phyloP scores from a whole-genome alignment of 306 rosid species.

The Nissolia schottii region DNA sequence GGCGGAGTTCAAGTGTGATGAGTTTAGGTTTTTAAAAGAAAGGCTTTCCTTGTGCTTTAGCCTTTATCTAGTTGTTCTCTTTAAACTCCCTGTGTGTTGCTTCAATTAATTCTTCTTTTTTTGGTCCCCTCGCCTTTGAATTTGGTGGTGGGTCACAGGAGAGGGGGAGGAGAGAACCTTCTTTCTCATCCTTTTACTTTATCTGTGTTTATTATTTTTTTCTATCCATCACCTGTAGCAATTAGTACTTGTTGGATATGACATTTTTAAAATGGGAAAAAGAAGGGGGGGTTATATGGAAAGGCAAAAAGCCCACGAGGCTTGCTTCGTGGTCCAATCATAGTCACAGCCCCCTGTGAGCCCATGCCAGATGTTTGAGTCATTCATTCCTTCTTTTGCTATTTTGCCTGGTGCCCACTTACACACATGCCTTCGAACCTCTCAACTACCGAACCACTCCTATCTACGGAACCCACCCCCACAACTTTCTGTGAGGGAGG shows the following conservation, averaged over 20 bases:
- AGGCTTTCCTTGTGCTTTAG: slow-evolving; percentile 53
- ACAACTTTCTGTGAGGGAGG: slow-evolving; percentile 15
- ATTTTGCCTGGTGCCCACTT: slow-evolving; percentile 20
- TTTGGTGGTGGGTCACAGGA: slow-evolving; percentile 54
- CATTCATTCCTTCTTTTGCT: slow-evolving; percentile 15
- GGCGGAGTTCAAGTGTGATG: background rate
- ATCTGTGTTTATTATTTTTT: background rate
- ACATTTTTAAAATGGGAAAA: slow-evolving; percentile 27
- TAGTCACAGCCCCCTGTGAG: slow-evolving; percentile 53
- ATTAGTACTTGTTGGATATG: slow-evolving; percentile 3
- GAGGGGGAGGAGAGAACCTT: slow-evolving; percentile 32
- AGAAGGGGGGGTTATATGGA: slow-evolving; percentile 22
- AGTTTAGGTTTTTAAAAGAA: slow-evolving; percentile 45
- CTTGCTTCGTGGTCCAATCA: slow-evolving; percentile 69
- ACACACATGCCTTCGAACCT: slow-evolving; percentile 28
- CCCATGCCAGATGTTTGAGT: slow-evolving; percentile 37
- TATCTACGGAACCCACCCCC: slow-evolving; percentile 50
- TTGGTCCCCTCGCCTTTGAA: slow-evolving; percentile 30
- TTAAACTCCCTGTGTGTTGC: slow-evolving; percentile 19
- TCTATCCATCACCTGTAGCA: too few species aligned
- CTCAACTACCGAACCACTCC: slow-evolving; percentile 32
- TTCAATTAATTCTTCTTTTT: slow-evolving; percentile 33
- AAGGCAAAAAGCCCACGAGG: slow-evolving; percentile 67
- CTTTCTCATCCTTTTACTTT: slow-evolving; percentile 21
- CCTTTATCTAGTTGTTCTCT: slow-evolving; percentile 36